Evolutionary conservation across 768 basidiomycete species (phyloP).

Genomic region (Tylopilus rubrobrunneus): DNA sequence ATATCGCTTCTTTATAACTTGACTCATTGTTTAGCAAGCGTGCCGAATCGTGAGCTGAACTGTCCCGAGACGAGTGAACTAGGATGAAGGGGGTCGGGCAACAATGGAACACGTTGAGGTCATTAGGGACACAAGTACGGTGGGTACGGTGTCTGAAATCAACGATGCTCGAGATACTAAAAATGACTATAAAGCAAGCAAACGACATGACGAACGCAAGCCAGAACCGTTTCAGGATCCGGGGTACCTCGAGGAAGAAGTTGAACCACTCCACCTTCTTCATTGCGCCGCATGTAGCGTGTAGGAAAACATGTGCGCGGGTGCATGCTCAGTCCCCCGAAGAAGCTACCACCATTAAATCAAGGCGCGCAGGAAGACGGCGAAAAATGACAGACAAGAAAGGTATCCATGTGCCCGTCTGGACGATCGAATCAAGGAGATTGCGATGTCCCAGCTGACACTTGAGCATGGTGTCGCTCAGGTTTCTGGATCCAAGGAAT

Average conservation of each 20-base stretch:
- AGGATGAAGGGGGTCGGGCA: no score
- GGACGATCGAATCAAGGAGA: slow-evolving; percentile 15
- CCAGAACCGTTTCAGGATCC: slow-evolving; percentile 79
- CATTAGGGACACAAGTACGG: no score
- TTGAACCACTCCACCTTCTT: slow-evolving; percentile 85
- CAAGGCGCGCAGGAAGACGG: no score
- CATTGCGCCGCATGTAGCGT: slow-evolving; percentile 56
- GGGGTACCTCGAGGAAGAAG: slow-evolving; percentile 87
- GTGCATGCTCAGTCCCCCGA: slow-evolving; percentile 53
- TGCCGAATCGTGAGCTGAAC: no score
- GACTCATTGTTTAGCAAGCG: no score
- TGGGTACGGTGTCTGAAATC: no score
- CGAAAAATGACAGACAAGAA: slow-evolving; percentile 31
- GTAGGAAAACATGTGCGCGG: slow-evolving; percentile 55
- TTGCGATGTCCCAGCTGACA: slow-evolving; percentile 56
- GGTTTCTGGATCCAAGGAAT: slow-evolving; percentile 68
- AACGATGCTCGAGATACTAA: slow-evolving; percentile 46
- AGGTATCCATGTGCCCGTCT: slow-evolving; percentile 26
- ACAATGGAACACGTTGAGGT: no score
- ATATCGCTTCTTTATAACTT: no score
- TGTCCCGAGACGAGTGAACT: no score
- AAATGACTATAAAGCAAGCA: slow-evolving; percentile 52
- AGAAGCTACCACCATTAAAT: slow-evolving; percentile 35
- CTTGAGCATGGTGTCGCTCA: slow-evolving; percentile 68
- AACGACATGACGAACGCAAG: slow-evolving; percentile 55